Conservation (phyloP, 306 rosid species). For the Vachellia collinsii region DNA sequence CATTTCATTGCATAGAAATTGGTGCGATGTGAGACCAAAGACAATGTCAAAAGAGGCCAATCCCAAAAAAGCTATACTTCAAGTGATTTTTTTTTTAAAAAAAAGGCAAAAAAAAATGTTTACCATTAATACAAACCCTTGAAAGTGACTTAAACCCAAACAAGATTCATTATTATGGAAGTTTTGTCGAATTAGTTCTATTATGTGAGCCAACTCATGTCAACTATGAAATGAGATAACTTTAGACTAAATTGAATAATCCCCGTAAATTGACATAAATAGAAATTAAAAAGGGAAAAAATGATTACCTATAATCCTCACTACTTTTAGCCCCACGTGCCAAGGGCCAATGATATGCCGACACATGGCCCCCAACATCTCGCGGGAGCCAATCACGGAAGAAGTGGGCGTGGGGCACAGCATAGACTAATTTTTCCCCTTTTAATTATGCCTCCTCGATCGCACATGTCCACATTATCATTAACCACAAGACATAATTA, state of each 20-base stretch:
- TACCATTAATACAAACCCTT: not conserved
- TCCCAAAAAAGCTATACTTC: not conserved
- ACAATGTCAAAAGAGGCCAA: not conserved
- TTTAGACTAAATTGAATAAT: not conserved
- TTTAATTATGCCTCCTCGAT: conserved; percentile 32
- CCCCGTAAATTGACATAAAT: not conserved
- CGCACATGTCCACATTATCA: conserved; percentile 24
- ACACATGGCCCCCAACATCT: conserved; percentile 35
- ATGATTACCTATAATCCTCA: conserved; percentile 25
- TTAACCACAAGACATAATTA: conserved; percentile 33
- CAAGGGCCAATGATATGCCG: conserved; percentile 35
- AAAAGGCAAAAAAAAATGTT: no score
- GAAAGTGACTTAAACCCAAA: not conserved
- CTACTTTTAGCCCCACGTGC: conserved; percentile 50
- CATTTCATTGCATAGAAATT: not conserved
- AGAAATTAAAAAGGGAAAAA: not conserved
- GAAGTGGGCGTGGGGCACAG: conserved; percentile 46
- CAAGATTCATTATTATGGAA: not conserved
- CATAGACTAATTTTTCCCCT: conserved; percentile 32
- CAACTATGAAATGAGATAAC: not conserved
- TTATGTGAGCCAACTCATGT: not conserved
- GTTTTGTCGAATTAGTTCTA: not conserved
- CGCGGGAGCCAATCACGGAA: conserved; percentile 65
- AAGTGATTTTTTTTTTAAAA: not conserved
- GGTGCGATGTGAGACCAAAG: not conserved